A percentile compares a stretch with the other conserved stretches of the same genome.
Conservation (phyloP, 768 basidiomycete genomes). For the Leccinum subgranulosum region DNA sequence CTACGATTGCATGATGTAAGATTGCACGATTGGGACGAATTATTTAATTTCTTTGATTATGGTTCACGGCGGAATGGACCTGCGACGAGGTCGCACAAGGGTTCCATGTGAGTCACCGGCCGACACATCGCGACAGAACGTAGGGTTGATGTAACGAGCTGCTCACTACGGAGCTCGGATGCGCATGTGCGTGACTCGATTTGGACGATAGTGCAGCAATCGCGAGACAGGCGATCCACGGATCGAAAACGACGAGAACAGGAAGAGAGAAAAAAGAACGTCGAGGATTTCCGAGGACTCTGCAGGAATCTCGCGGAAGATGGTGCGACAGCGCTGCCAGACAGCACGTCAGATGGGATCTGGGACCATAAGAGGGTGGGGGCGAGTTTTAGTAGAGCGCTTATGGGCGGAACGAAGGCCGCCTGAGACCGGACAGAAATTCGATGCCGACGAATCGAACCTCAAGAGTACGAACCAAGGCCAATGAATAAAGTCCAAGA, state of each 20-base stretch:
- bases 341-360: slow-evolving; percentile 16
- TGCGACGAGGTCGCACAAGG: background rate
- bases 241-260: slow-evolving; percentile 50
- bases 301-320: slow-evolving; percentile 48
- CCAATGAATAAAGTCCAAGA: background rate
- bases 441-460: background rate
- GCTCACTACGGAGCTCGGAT: slow-evolving; percentile 34
- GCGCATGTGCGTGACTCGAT: slow-evolving; percentile 40
- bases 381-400: background rate
- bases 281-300: slow-evolving; percentile 49
- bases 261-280: slow-evolving; percentile 32
- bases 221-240: slow-evolving; percentile 53
- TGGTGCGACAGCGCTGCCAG: slow-evolving; percentile 46
- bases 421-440: background rate
- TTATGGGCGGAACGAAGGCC: slow-evolving; percentile 11
- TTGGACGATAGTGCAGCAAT: slow-evolving; percentile 46
- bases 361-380: background rate
- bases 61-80: background rate
- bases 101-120: background rate
- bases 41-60: background rate
- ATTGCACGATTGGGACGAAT: background rate
- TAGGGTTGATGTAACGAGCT: background rate
- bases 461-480: background rate
- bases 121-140: background rate
- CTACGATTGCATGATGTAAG: slow-evolving; percentile 13